phyloP scores from a whole-genome alignment of 1,284 basidiomycete species.

The Leccinum solheimii region DNA sequence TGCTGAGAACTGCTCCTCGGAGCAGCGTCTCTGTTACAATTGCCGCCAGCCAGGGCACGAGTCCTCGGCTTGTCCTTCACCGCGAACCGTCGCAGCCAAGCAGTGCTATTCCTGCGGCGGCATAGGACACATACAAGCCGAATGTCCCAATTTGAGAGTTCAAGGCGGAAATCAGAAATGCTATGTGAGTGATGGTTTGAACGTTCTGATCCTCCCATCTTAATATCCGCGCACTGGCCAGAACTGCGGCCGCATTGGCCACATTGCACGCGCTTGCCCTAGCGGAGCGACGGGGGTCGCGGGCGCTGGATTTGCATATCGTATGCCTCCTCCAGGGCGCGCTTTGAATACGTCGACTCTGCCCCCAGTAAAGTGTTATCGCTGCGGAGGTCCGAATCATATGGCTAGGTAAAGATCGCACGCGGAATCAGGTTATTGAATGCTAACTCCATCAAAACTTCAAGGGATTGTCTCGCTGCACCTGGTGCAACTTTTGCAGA shows the following conservation, averaged over 20 bases:
- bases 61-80: conserved; percentile 83
- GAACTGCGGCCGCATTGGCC: conserved; percentile 80
- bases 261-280: conserved; percentile 75
- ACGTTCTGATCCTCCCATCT: neutral
- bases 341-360: conserved; percentile 72
- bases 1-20: conserved; percentile 85
- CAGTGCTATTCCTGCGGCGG: conserved; percentile 74
- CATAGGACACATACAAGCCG: conserved; percentile 75
- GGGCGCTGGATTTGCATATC: conserved; percentile 55
- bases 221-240: conserved; percentile 28
- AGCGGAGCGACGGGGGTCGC: conserved; percentile 44
- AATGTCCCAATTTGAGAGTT: conserved; percentile 81
- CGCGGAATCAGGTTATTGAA: neutral
- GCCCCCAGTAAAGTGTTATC: conserved; percentile 80
- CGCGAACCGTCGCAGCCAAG: conserved; percentile 61
- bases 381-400: conserved; percentile 81
- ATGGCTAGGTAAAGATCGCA: conserved; percentile 60
- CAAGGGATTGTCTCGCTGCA: conserved; percentile 76
- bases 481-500: conserved; percentile 56
- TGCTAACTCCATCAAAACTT: conserved; percentile 8
- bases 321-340: conserved; percentile 70
- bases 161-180: conserved; percentile 74
- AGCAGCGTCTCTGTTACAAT: conserved; percentile 89
- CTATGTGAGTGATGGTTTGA: conserved; percentile 57
- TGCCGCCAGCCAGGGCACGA: conserved; percentile 90